A percentile compares a stretch with the other conserved stretches of the same genome.
Evolutionary conservation across 2,329 filamentous ascomycete species (phyloP).

Genomic region (Drechslerella coelobrocha): DNA sequence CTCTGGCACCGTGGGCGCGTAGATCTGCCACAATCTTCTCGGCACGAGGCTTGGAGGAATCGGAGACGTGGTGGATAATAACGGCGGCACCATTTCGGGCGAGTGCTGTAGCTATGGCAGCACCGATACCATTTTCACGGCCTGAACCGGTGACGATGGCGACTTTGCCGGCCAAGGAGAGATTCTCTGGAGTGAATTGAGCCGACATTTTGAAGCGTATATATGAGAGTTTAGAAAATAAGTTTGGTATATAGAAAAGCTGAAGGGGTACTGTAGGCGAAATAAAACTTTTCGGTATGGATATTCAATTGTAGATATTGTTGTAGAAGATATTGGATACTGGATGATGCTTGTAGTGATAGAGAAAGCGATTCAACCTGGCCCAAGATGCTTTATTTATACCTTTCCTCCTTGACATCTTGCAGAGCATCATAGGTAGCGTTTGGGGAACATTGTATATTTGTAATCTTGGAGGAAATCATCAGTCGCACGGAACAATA

Average conservation of each 20-base stretch:
- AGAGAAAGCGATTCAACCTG: constrained; percentile 12
- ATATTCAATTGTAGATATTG: no score
- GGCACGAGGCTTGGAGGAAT: constrained; percentile 56
- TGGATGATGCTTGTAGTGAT: constrained; percentile 8
- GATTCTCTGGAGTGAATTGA: constrained; percentile 54
- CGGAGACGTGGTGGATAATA: constrained; percentile 59
- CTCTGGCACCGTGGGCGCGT: constrained; percentile 55
- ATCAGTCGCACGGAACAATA: not conserved
- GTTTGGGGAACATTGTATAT: constrained; percentile 3
- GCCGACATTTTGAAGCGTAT: constrained; percentile 14
- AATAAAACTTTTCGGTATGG: not conserved
- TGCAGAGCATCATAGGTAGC: not conserved
- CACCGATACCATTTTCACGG: constrained; percentile 61
- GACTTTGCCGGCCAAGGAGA: constrained; percentile 59
- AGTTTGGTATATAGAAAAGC: not conserved
- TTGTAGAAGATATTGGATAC: constrained; percentile 9
- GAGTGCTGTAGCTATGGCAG: constrained; percentile 59
- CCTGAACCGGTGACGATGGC: constrained; percentile 62
- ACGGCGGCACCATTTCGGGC: constrained; percentile 60
- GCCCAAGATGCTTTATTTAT: constrained; percentile 16
- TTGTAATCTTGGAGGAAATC: constrained; percentile 15
- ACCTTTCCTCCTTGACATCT: constrained; percentile 6
- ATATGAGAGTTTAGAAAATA: not conserved
- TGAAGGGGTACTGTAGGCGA: not conserved
- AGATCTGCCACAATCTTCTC: constrained; percentile 55